Conservation (phyloP, 148 eudicot genomes). For the Rhododendron vialii region DNA sequence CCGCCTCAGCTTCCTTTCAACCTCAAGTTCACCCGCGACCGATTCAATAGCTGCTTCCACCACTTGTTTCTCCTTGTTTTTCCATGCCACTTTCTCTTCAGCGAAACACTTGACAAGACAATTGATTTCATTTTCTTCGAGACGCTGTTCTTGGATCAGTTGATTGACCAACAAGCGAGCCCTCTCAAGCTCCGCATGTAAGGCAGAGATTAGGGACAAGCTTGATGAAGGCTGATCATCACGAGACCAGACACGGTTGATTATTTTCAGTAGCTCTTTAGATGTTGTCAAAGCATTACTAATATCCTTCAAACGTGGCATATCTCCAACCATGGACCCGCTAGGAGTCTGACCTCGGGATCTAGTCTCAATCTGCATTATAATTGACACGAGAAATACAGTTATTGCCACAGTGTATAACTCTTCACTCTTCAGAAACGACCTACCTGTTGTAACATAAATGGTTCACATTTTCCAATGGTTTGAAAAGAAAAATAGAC, state of each 20-base stretch:
- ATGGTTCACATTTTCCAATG: neutral
- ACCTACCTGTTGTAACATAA: neutral
- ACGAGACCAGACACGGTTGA: slow-evolving; percentile 67
- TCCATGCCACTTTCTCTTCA: slow-evolving; percentile 86
- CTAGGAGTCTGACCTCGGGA: slow-evolving; percentile 63
- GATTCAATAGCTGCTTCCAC: slow-evolving; percentile 69
- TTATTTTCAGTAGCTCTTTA: slow-evolving; percentile 81
- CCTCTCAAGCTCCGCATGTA: slow-evolving; percentile 89
- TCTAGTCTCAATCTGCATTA: slow-evolving; percentile 65
- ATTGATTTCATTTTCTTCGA: slow-evolving; percentile 58
- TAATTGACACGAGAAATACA: neutral
- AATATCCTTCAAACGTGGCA: slow-evolving; percentile 67
- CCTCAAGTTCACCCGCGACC: slow-evolving; percentile 65
- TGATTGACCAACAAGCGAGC: slow-evolving; percentile 82
- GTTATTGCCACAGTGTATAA: neutral
- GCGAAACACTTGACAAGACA: slow-evolving; percentile 62
- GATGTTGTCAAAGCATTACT: slow-evolving; percentile 84
- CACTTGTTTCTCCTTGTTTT: slow-evolving; percentile 50
- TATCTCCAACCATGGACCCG: slow-evolving; percentile 34
- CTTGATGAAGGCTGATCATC: slow-evolving; percentile 74
- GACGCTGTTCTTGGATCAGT: slow-evolving; percentile 59
- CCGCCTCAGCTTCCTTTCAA: slow-evolving; percentile 70
- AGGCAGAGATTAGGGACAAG: slow-evolving; percentile 76
- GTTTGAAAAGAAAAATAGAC: neutral
- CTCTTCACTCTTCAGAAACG: neutral